A percentile compares a stretch with the other conserved stretches of the same genome.
Conservation (phyloP, 352 stramenopile genomes). For the Globisporangium sylvaticum region DNA sequence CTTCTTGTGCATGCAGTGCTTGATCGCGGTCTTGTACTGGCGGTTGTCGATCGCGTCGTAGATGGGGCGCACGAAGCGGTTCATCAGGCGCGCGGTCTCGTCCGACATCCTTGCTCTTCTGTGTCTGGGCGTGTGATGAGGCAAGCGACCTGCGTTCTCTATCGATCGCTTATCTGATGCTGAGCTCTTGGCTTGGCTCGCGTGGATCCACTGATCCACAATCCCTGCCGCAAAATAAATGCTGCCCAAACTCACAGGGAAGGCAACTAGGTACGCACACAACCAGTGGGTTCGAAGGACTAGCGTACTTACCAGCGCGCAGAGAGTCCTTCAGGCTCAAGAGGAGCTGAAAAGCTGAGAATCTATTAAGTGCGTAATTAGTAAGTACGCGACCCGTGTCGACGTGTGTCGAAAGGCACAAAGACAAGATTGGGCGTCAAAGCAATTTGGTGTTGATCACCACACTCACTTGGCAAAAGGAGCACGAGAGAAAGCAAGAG, state of each 20-base stretch:
- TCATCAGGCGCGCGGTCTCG: constrained; percentile 50
- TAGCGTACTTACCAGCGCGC: too few species aligned
- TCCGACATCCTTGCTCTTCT: constrained; percentile 39
- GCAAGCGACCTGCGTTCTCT: neutral
- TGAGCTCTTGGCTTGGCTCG: neutral
- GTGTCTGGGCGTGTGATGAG: neutral
- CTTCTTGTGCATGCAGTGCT: constrained; percentile 79
- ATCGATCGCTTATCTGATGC: neutral
- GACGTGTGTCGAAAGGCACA: neutral
- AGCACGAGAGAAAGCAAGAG: constrained; percentile 1
- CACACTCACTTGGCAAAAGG: constrained; percentile 1
- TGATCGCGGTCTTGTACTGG: constrained; percentile 82
- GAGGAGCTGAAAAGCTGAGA: too few species aligned
- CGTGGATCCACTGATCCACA: constrained; percentile 11
- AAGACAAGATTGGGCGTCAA: neutral
- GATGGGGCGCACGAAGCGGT: constrained; percentile 77
- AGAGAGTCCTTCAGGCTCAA: too few species aligned
- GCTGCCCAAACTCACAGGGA: too few species aligned
- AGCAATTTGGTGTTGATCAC: neutral
- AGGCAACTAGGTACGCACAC: too few species aligned
- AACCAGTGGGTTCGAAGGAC: too few species aligned
- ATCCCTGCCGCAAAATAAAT: neutral
- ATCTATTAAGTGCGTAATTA: too few species aligned
- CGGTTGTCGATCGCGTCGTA: constrained; percentile 81
- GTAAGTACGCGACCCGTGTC: too few species aligned